These are phyloP conservation scores for Xylogone sp. DNA, from an alignment of 2,329 filamentous ascomycete species.

Conservation along the genomic window DNA sequence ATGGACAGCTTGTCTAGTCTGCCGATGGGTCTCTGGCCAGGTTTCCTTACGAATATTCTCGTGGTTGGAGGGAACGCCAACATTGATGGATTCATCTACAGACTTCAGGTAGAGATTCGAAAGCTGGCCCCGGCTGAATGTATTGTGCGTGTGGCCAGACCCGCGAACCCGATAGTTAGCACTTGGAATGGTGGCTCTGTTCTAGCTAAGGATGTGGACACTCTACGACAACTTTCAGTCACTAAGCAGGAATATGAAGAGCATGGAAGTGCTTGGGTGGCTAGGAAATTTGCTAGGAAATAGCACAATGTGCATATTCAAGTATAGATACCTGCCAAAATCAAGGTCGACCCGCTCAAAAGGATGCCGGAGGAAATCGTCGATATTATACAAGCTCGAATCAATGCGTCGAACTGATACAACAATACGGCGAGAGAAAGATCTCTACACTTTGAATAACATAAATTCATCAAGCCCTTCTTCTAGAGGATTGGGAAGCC, in stretches of 20 bases:
- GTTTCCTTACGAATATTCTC: conserved; percentile 79
- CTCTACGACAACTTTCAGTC: conserved; percentile 65
- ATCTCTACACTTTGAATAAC: too few species aligned
- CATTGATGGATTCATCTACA: conserved; percentile 76
- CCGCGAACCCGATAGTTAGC: conserved; percentile 70
- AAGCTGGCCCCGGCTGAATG: conserved; percentile 72
- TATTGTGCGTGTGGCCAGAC: conserved; percentile 67
- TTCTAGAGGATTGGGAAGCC: too few species aligned
- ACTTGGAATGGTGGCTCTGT: conserved; percentile 83
- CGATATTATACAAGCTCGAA: too few species aligned
- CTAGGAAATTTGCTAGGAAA: conserved; percentile 61
- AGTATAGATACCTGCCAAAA: too few species aligned
- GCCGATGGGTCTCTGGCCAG: conserved; percentile 80
- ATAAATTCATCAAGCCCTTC: too few species aligned
- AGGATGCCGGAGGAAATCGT: too few species aligned
- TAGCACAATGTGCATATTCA: conserved; percentile 1
- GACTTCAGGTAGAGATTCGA: conserved; percentile 72
- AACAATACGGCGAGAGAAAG: too few species aligned
- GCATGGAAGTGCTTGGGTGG: conserved; percentile 71
- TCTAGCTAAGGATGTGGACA: conserved; percentile 64
- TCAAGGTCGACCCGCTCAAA: too few species aligned
- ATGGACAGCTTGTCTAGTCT: conserved; percentile 72
- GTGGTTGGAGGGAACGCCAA: conserved; percentile 83
- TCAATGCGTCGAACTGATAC: too few species aligned
- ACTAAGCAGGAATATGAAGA: conserved; percentile 90